Evolutionary conservation across 2,329 filamentous ascomycete species (phyloP).

Genomic region (Laburnicola sp.): DNA sequence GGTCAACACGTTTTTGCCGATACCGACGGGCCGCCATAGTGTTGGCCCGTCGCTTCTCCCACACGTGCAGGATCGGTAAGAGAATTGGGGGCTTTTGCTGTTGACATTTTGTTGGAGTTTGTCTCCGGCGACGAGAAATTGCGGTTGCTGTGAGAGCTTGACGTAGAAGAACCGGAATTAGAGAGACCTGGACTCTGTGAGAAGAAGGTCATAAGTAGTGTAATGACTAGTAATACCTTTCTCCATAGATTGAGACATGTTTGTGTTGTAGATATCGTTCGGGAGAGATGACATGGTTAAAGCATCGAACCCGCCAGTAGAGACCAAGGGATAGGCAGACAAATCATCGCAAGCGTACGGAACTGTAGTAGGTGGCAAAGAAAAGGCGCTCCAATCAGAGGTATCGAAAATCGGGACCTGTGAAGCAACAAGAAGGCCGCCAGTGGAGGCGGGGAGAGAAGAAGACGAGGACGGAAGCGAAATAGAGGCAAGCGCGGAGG

Average conservation of each 20-base stretch:
- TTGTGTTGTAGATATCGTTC: conserved; percentile 19
- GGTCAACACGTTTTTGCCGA: conserved; percentile 70
- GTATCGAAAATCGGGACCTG: conserved; percentile 25
- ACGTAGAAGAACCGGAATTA: conserved; percentile 29
- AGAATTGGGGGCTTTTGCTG: conserved; percentile 26
- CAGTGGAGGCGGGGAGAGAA: conserved; percentile 25
- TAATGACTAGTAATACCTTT: conserved; percentile 24
- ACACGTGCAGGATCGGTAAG: conserved; percentile 31
- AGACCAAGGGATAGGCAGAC: conserved; percentile 22
- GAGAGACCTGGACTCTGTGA: conserved; percentile 29
- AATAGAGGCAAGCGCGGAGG: conserved; percentile 22
- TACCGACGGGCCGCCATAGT: conserved; percentile 73
- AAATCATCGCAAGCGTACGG: conserved; percentile 27
- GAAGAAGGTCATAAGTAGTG: not conserved
- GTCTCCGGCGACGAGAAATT: conserved; percentile 33
- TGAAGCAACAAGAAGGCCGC: conserved; percentile 19
- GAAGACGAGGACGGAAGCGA: conserved; percentile 29
- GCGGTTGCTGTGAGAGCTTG: conserved; percentile 27
- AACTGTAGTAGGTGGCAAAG: conserved; percentile 22
- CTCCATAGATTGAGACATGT: conserved; percentile 26
- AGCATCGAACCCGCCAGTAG: conserved; percentile 18
- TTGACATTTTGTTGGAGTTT: conserved; percentile 27
- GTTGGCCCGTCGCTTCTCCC: conserved; percentile 65
- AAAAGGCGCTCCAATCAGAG: conserved; percentile 30
- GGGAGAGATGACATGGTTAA: conserved; percentile 24